Conservation (phyloP, 352 stramenopile genomes). For the Phytophthora pini region DNA sequence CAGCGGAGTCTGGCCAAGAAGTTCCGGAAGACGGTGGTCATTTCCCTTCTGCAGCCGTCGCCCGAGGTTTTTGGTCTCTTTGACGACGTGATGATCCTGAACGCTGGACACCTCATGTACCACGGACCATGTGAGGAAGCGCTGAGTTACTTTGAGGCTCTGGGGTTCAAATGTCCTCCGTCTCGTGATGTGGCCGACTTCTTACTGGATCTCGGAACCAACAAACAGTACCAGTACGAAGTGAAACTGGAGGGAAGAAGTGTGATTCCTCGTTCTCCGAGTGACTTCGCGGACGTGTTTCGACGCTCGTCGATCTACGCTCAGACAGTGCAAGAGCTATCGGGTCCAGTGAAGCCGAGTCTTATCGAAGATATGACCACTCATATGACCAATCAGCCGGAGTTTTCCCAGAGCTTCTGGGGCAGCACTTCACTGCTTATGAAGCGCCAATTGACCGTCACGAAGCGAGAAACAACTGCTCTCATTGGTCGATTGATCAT, state of each 20-base stretch:
- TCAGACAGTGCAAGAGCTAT: not conserved
- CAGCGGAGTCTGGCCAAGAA: conserved; percentile 48
- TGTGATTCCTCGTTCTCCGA: conserved; percentile 5
- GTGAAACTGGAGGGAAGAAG: not conserved
- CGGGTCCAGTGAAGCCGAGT: not conserved
- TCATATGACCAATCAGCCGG: conserved; percentile 9
- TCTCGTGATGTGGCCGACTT: conserved; percentile 91
- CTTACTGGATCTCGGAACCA: conserved; percentile 67
- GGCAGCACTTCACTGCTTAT: conserved; percentile 22
- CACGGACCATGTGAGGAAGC: conserved; percentile 20
- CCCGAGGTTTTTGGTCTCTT: conserved; percentile 52
- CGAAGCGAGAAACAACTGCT: conserved; percentile 24
- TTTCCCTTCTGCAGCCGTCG: conserved; percentile 57
- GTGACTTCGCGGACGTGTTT: conserved; percentile 53
- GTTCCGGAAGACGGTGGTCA: conserved; percentile 54
- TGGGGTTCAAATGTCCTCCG: conserved; percentile 31
- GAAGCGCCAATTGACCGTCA: conserved; percentile 25
- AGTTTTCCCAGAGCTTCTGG: conserved; percentile 31
- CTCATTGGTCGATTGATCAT: conserved; percentile 32
- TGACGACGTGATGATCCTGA: conserved; percentile 63
- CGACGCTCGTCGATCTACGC: conserved; percentile 24
- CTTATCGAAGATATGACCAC: conserved; percentile 20
- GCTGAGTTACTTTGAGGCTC: conserved; percentile 15
- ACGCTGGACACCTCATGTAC: conserved; percentile 86
- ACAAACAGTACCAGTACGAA: conserved; percentile 39